A percentile compares a stretch with the other conserved stretches of the same genome.
Evolutionary conservation across 2,329 filamentous ascomycete species (phyloP).

Genomic region (Diaporthe vexans): DNA sequence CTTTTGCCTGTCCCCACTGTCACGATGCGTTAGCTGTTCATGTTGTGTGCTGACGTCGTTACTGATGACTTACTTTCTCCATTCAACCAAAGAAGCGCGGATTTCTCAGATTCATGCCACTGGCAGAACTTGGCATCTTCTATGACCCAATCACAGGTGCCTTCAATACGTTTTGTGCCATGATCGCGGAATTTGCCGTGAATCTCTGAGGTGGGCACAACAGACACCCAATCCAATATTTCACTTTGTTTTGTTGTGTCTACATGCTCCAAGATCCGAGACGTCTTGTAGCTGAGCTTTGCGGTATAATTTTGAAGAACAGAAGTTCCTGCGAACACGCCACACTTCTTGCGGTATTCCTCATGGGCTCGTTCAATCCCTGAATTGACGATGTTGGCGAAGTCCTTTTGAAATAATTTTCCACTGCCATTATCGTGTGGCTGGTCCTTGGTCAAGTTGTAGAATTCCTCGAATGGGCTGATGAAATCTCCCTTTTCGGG

Average conservation of each 20-base stretch:
- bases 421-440: too few species aligned
- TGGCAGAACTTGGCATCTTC: not conserved
- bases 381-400: too few species aligned
- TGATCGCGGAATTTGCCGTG: not conserved
- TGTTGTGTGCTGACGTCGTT: too few species aligned
- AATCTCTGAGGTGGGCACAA: fast-evolving
- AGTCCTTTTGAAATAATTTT: too few species aligned
- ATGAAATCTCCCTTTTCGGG: not conserved
- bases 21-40: not conserved
- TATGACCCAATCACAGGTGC: not conserved
- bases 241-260: not conserved
- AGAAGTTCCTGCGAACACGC: too few species aligned
- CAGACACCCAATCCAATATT: not conserved
- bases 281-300: not conserved
- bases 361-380: too few species aligned
- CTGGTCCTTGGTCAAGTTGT: not conserved
- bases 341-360: too few species aligned
- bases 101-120: not conserved
- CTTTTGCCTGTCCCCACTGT: not conserved
- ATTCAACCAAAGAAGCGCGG: not conserved
- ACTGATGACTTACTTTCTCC: too few species aligned
- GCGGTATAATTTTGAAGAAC: not conserved
- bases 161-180: not conserved
- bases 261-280: not conserved
- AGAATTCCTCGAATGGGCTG: not conserved